These are phyloP conservation scores for Monosporascus sp. DNA, from an alignment of 2,329 filamentous ascomycete genomes.

Conservation along the genomic window DNA sequence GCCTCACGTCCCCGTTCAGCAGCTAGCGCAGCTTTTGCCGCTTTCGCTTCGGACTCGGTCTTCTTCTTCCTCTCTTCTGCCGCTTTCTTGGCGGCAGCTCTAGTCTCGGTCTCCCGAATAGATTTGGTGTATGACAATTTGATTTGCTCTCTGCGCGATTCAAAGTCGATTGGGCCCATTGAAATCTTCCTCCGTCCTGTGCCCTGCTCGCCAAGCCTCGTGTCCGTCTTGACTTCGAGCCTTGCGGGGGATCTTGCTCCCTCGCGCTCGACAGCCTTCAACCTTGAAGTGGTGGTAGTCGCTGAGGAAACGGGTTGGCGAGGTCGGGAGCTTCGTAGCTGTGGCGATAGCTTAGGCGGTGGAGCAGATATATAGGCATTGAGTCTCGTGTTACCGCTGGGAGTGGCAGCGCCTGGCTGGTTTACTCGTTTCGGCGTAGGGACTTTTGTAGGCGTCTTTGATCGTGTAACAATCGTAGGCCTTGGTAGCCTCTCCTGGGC, in stretches of 20 bases:
- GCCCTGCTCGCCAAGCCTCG: conserved; percentile 32
- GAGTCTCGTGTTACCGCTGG: conserved; percentile 53
- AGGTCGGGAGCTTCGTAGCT: conserved; percentile 75
- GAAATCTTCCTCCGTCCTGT: conserved; percentile 48
- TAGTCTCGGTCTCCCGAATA: conserved; percentile 66
- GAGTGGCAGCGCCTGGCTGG: conserved; percentile 35
- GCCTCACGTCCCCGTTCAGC: conserved; percentile 20
- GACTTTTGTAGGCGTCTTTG: conserved; percentile 38
- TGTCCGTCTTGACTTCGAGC: conserved; percentile 24
- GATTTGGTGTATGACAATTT: conserved; percentile 80
- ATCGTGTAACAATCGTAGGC: conserved; percentile 24
- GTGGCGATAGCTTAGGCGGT: conserved; percentile 68
- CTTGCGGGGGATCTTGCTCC: conserved; percentile 41
- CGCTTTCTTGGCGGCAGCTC: conserved; percentile 42
- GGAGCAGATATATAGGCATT: conserved; percentile 70
- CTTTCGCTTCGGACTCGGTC: conserved; percentile 39
- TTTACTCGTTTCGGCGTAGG: conserved; percentile 33
- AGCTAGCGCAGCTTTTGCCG: conserved; percentile 33
- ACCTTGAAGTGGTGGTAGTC: conserved; percentile 64
- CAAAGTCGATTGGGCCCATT: conserved; percentile 77
- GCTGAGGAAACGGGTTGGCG: conserved; percentile 71
- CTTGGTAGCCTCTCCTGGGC: conserved; percentile 35
- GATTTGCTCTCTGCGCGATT: conserved; percentile 73
- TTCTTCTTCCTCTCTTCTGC: conserved; percentile 49
- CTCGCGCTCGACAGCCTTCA: conserved; percentile 50